phyloP scores from a whole-genome alignment of 2,329 filamentous ascomycete species.

The Ceratocystis huliohia region DNA sequence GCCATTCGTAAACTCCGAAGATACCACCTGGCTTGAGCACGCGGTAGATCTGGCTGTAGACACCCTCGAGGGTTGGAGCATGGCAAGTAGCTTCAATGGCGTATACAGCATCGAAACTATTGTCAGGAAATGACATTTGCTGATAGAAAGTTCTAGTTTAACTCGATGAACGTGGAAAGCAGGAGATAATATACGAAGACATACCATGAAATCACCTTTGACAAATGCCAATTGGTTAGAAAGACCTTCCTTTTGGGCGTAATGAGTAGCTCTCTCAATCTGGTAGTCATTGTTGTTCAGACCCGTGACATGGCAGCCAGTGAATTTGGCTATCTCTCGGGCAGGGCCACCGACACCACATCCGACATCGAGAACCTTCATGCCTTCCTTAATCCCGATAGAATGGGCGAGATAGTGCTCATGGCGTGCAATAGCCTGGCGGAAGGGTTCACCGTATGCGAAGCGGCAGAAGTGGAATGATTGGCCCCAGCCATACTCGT shows the following conservation, averaged over 20 bases:
- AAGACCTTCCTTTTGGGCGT: conserved; percentile 70
- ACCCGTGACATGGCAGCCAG: conserved; percentile 75
- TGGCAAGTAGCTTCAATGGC: conserved; percentile 96
- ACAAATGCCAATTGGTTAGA: conserved; percentile 69
- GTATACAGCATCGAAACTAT: conserved; percentile 88
- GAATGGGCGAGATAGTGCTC: conserved; percentile 93
- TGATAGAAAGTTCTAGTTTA: conserved; percentile 26
- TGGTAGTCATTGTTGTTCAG: conserved; percentile 99
- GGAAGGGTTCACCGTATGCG: conserved; percentile 72
- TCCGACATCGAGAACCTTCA: conserved; percentile 88
- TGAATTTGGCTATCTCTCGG: conserved; percentile 91
- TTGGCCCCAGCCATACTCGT: conserved; percentile 93
- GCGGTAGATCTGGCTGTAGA: conserved; percentile 89
- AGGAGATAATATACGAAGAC: conserved; percentile 20
- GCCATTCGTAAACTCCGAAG: conserved; percentile 97
- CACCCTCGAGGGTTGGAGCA: conserved; percentile 76
- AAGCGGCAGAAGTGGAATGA: conserved; percentile 98
- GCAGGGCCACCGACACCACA: conserved; percentile 95
- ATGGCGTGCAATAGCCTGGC: conserved; percentile 85
- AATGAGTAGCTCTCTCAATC: conserved; percentile 80
- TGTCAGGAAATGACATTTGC: conserved; percentile 91
- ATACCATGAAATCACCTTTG: conserved; percentile 91
- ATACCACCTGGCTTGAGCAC: conserved; percentile 91
- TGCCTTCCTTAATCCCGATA: conserved; percentile 73
- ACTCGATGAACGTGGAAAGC: neutral